Base-by-base conservation (phyloP, 192 early-diverging fungal genomes). In the Coemansia asiatica region DNA sequence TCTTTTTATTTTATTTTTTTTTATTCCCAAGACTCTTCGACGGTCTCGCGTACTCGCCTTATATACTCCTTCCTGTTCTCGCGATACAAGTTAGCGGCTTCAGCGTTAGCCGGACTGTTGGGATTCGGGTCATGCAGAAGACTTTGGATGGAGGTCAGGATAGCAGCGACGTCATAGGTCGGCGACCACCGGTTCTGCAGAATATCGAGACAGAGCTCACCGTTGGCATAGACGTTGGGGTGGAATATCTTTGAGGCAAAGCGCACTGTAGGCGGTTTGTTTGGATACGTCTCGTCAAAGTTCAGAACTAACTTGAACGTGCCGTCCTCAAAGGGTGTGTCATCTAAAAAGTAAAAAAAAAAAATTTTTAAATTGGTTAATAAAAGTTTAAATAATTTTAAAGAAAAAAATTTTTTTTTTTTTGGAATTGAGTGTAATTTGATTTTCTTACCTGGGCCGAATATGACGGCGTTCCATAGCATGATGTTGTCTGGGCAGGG, bases 401-500 rank as follows among this genome's bases (percentile, higher is more conserved):
- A n/a, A n/a, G n/a, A n/a, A n/a, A n/a, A n/a, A n/a, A n/a, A n/a
- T n/a, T n/a, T n/a, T n/a, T n/a, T n/a, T n/a, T n/a, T n/a, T n/a
- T n/a, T n/a, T n/a, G n/a, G n/a, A n/a, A n/a, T n/a, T n/a, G n/a
- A n/a, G n/a, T n/a, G n/a, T n/a, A n/a, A n/a, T n/a, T n/a, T n/a
- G n/a, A n/a, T n/a, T n/a, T n/a, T n/a, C n/a, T n/a, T n/a, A n/a
- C n/a, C n/a, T n/a, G 91, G 91, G 16, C 92, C 97, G 82, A 99
- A 99, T 74, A 99, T 99, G n/a, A 99, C 95, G 15, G 96, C 97
- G 71, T 99, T 98, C 97, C 97, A 97, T 47, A 93, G 62, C 85
- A 97, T 90, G 63, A 98, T 97, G 74, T 98, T 98, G 85, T 98
- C 95, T 1, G 92, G 85, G 72, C 91, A 93, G 15, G 97, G 97